Base-by-base conservation (phyloP, 2,329 filamentous ascomycete genomes). In the Aspergillus terreus region DNA sequence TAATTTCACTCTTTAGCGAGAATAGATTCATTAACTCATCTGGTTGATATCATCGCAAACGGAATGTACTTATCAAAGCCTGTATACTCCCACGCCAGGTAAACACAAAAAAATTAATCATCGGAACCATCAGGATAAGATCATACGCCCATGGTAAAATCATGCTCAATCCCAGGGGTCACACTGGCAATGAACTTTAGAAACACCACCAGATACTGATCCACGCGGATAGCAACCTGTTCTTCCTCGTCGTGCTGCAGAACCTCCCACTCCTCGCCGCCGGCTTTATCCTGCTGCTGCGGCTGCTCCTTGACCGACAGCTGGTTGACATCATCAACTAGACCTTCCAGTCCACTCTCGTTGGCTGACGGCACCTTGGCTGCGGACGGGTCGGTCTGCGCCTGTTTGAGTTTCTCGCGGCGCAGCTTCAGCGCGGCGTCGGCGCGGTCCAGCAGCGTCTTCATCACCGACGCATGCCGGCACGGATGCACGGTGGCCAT, bases 401-500 rank as follows among this genome's bases (percentile, higher is more conserved):
- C 82, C 72, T 81, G 77, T 65, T 82, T 85, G 53, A 94, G 78
- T 78, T 92, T 95, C 63, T 92, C 88, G 42, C 90, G 82, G 19
- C 92, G 85, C 49, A 95, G 82, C 71, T 96, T 95, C 49, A 97
- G 80, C 0, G 92, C 92, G 19, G 90, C 90, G 68, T 99, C 92
- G 44, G 94, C 94, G 33, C 94, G 90, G 72, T 97, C 94, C 36
- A 99, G 86, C 4, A 99, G 83, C 19, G 90, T 90, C 76, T 97
- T 99, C 94, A 99, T 99, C 62, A 99, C 94, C 25, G 88, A 88
- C 9, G 94, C 94, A 69, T 99, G 94, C 70, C 94, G 95, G 82
- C 94, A 99, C 3, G 94, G 94, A 67, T 99, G 94, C 12, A 99
- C 89, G 30, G 88, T 94, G 32, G 92, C 94, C 83, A 96, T 99